Evolutionary conservation across 2,329 filamentous ascomycete genomes (phyloP), one percentile per base, ranked within the genome.

Genomic region (Xylariaceae sp.): DNA sequence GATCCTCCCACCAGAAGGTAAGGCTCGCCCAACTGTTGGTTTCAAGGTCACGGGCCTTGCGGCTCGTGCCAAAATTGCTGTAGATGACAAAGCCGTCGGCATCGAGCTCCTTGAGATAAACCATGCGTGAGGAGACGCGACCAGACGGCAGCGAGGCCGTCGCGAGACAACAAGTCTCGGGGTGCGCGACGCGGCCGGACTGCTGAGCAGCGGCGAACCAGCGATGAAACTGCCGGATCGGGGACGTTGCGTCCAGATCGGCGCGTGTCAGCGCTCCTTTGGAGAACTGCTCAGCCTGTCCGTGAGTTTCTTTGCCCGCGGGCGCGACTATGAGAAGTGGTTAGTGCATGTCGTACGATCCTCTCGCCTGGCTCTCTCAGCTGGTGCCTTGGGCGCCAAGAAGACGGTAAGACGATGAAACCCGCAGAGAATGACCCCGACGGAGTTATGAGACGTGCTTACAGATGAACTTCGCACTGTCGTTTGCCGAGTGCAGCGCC

Each of bases 31-130:
- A 88, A 34, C 83, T 82, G 74, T 97, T 99, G 3, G 76, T 80
- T 18, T 77, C 80, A 5, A 94, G 76, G 72, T 96, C 90, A 53
- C 76, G 70, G 0, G 86, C 83, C 77, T 88, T 85, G 68, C 81
- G 77, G 60, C 86, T 90, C 0, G 89, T 94, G 61, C 85, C 92
- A 78, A 92, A 93, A 75, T 99, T 99, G 70, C 85, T 89, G 80
- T 97, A 99, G 53, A 99, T 81, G 49, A 97, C 91, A 75, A 95
- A 99, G 13, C 92, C 92, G 4, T 74, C 68, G 56, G 79, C 75
- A 74, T 97, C 92, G 23, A 97, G 85, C 78, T 97, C 94, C 76
- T 99, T 99, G 66, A 99, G 82, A 76, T 97, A 99, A 44, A 99
- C 91, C 66, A 91, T 82, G 60, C 94, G 90, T 2, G 90, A 87